Percentiles rank a stretch among this genome's conserved stretches.
Conservation (phyloP, 1,284 basidiomycete genomes). For the Dichomitus squalens region DNA sequence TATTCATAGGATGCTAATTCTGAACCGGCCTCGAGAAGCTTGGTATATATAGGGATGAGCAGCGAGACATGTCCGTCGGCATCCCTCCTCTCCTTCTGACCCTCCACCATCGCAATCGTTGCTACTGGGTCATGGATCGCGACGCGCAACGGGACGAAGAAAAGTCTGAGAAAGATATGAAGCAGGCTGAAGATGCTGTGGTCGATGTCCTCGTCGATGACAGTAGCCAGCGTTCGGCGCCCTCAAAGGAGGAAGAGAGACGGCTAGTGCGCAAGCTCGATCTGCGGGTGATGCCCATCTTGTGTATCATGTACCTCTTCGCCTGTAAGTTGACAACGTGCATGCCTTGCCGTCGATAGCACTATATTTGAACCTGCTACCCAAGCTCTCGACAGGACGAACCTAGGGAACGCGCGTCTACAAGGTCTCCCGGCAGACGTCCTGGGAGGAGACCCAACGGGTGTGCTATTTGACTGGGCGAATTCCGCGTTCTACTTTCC, state of each 20-base stretch:
- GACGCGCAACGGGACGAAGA: too few relatives aligned
- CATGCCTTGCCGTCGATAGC: neutral
- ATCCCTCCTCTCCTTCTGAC: neutral
- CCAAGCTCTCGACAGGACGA: constrained; percentile 71
- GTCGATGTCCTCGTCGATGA: neutral
- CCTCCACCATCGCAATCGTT: too few relatives aligned
- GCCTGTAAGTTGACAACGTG: constrained; percentile 52
- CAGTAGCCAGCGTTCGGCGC: neutral
- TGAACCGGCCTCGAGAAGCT: too few relatives aligned
- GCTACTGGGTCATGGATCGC: too few relatives aligned
- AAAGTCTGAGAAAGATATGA: neutral
- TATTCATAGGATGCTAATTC: neutral
- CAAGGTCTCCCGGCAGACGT: constrained; percentile 67
- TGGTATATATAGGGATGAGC: neutral
- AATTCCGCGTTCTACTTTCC: constrained; percentile 77
- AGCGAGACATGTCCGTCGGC: neutral
- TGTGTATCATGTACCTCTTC: constrained; percentile 68
- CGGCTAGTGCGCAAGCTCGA: constrained; percentile 66
- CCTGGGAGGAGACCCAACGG: constrained; percentile 68
- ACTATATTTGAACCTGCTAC: neutral
- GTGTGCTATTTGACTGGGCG: constrained; percentile 71
- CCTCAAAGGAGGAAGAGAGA: constrained; percentile 43
- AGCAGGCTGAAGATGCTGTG: neutral
- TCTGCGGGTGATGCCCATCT: constrained; percentile 60
- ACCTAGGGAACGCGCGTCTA: constrained; percentile 75